A percentile compares a stretch with the other conserved stretches of the same genome.
phyloP scores from a whole-genome alignment of 2,329 filamentous ascomycete genomes.

The Colletotrichum sp. region DNA sequence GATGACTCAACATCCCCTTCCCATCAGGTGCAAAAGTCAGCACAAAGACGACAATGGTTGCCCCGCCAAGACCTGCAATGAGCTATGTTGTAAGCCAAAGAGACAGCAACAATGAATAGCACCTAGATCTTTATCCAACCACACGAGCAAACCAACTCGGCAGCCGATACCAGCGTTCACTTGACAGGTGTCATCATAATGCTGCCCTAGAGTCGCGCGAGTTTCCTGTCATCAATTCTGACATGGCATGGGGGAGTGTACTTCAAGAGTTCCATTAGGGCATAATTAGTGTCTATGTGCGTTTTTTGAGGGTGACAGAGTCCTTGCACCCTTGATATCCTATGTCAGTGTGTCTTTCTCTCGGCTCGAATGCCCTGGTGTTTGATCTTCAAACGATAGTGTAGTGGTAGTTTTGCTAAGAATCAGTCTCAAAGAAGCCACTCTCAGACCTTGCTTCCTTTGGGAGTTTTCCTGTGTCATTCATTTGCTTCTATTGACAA shows the following conservation, averaged over 20 bases:
- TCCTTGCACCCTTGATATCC: not conserved
- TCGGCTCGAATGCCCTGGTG: not conserved
- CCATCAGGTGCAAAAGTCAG: not conserved
- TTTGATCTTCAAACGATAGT: not conserved
- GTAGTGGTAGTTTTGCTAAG: not conserved
- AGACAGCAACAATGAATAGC: not conserved
- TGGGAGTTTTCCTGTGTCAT: not conserved
- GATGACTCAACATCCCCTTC: not conserved
- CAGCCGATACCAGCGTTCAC: not conserved
- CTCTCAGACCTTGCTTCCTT: not conserved
- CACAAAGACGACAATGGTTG: not conserved
- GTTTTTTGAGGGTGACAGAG: not conserved
- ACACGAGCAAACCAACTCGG: not conserved
- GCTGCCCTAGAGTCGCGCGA: not conserved
- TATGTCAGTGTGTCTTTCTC: not conserved
- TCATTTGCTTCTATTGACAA: not conserved
- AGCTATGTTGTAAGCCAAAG: not conserved
- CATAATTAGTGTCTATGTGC: not conserved
- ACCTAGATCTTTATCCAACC: not conserved
- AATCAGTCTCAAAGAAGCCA: not conserved
- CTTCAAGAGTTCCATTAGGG: not conserved
- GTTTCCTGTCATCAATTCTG: not conserved
- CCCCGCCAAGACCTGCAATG: not conserved
- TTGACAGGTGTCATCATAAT: not conserved
- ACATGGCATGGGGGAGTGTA: not conserved